A percentile compares a stretch with the other conserved stretches of the same genome.
Conservation (phyloP, 768 basidiomycete species). For the Pleurotus pulmonarius region DNA sequence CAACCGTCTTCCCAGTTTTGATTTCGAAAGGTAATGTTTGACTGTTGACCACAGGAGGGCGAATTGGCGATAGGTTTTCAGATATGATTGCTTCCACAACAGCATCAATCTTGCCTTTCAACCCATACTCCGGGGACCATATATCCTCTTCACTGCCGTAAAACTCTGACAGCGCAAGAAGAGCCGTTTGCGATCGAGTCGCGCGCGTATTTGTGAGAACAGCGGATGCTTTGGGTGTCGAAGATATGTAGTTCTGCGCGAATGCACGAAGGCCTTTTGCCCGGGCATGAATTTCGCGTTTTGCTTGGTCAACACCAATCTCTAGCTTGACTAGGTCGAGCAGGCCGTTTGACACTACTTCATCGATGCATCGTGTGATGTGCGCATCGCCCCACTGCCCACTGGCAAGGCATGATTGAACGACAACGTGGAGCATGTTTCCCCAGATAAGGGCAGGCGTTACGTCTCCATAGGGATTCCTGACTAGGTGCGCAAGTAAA, state of each 20-base stretch:
- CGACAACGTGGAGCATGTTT: conserved; percentile 87
- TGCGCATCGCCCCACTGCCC: conserved; percentile 61
- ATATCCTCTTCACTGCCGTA: conserved; percentile 96
- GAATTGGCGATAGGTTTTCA: conserved; percentile 29
- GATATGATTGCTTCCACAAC: conserved; percentile 69
- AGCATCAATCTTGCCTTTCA: conserved; percentile 95
- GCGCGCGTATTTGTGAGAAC: conserved; percentile 67
- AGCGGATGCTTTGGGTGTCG: conserved; percentile 64
- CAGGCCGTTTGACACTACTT: conserved; percentile 49
- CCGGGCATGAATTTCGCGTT: conserved; percentile 54
- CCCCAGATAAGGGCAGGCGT: conserved; percentile 83
- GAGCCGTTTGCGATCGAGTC: conserved; percentile 39
- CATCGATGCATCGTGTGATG: conserved; percentile 57
- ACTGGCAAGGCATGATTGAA: conserved; percentile 72
- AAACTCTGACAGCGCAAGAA: conserved; percentile 70
- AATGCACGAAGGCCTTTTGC: conserved; percentile 67
- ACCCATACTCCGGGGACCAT: conserved; percentile 91
- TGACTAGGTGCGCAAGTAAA: conserved; percentile 65
- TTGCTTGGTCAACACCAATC: conserved; percentile 58
- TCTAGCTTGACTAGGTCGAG: conserved; percentile 61
- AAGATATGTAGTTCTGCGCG: conserved; percentile 60
- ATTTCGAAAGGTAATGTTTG: conserved; percentile 79
- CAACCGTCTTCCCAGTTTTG: conserved; percentile 81
- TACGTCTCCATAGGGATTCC: conserved; percentile 47
- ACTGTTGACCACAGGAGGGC: conserved; percentile 17